Base-by-base conservation (phyloP, 352 stramenopile genomes). In the Poterioochromonas sp. region DNA sequence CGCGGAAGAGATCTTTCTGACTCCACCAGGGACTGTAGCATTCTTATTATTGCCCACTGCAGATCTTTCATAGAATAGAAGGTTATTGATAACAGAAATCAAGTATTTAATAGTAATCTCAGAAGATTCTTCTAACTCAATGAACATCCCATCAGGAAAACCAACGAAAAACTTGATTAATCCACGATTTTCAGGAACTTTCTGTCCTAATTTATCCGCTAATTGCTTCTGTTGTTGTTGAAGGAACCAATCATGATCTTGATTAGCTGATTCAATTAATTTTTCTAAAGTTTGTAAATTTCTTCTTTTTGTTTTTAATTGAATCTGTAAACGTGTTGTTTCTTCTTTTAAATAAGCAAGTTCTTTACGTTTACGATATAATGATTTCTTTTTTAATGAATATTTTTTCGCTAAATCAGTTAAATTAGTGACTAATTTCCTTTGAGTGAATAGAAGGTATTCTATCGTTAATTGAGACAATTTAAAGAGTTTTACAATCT, bases 401-500 rank as follows among this genome's bases (percentile, higher is more conserved):
- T 74, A 74, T 64, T 78, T 71, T 18, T 11, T 32, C 8, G 41
- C 12, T 26, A 71, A 26, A 1, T n/a, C 44, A 73, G 88, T 86
- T 32, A 90, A 79, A 35, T 85, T 87, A 26, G 51, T 71, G 0
- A 83, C 76, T 1, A 91, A 81, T 34, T 83, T 86, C 43, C 88
- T 82, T 80, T 88, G 85, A 5, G 85, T 81, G 44, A 87, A 83
- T 22, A 90, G 65, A 3, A 90, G 76, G 76, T 90, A 88, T 74
- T 91, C 87, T 32, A 90, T 80, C 26, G 82, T 87, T 15, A 90
- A 79, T 79, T 91, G 87, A 53, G 83, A 79, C 29, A 90, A 70
- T 40, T 82, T 80, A 51, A 90, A 89, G 2, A 90, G 73, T 76
- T 89, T 88, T 1, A 90, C 76, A 43, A 91, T 85, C 73, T 76